These are phyloP conservation scores for Sclerotinia sclerotiorum DNA, from an alignment of 2,329 filamentous ascomycete genomes.

Conservation along the genomic window DNA sequence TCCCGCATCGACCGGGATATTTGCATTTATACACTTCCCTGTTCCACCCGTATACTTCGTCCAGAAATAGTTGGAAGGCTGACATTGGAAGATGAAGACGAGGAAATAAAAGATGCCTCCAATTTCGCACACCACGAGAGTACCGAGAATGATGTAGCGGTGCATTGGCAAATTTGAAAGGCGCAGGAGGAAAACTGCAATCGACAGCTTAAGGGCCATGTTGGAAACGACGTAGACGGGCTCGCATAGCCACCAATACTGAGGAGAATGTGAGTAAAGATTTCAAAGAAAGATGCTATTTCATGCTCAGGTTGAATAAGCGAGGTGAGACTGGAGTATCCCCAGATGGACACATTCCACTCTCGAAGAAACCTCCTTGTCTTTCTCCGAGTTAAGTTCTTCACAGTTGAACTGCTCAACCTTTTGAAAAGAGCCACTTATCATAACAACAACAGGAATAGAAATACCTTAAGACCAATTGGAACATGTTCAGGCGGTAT, in stretches of 20 bases:
- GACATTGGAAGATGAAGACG: conserved; percentile 44
- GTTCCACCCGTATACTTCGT: conserved; percentile 38
- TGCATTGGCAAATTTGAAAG: conserved; percentile 41
- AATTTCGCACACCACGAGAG: conserved; percentile 39
- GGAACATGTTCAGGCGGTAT: conserved; percentile 33
- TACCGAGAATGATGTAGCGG: conserved; percentile 41
- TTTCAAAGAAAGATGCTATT: neutral
- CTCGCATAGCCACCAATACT: conserved; percentile 45
- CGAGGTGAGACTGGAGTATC: neutral
- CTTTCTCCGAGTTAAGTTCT: neutral
- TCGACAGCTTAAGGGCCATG: conserved; percentile 44
- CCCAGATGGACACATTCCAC: neutral
- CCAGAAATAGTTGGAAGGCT: conserved; percentile 45
- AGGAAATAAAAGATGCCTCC: conserved; percentile 44
- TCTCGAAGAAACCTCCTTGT: neutral
- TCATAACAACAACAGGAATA: neutral
- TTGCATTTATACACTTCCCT: conserved; percentile 41
- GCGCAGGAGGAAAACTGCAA: conserved; percentile 45
- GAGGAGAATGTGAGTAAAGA: conserved; percentile 2
- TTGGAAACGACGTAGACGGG: conserved; percentile 44
- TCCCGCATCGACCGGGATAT: conserved; percentile 40
- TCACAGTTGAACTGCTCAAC: neutral
- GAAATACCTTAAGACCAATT: conserved; percentile 36
- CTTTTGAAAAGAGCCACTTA: neutral
- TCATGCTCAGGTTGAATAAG: neutral